Evolutionary conservation across 345 rosid genomes (phyloP).

Genomic region (Eucalyptus dawsonii): DNA sequence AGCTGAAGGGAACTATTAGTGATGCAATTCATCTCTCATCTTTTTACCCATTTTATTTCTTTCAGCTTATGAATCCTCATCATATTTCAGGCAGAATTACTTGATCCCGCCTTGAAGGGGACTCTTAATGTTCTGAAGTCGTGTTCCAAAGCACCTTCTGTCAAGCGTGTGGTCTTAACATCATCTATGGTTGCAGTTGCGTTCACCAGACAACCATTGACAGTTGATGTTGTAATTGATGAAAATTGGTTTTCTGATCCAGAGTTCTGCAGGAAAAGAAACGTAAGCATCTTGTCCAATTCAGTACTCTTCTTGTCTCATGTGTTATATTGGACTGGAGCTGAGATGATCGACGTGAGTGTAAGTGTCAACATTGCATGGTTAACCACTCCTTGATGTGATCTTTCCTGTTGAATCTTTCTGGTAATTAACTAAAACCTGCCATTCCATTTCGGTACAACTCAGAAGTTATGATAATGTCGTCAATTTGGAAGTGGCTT

Average conservation of each 20-base stretch:
- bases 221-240: slow-evolving; percentile 65
- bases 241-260: slow-evolving; percentile 77
- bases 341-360: neutral
- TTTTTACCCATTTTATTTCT: neutral
- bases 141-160: slow-evolving; percentile 47
- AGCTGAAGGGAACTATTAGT: neutral
- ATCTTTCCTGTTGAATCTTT: neutral
- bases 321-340: neutral
- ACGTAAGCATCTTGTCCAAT: slow-evolving; percentile 15
- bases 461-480: neutral
- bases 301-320: neutral
- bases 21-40: neutral
- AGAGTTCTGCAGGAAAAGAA: slow-evolving; percentile 22
- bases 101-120: slow-evolving; percentile 87
- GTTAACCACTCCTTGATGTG: neutral
- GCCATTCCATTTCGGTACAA: neutral
- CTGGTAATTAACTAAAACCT: neutral
- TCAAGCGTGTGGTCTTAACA: slow-evolving; percentile 68
- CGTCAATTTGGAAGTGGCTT: neutral
- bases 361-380: neutral
- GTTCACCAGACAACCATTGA: slow-evolving; percentile 42
- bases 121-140: slow-evolving; percentile 75
- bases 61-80: neutral
- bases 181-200: slow-evolving; percentile 69
- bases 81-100: slow-evolving; percentile 49